Percentiles rank a stretch among this genome's conserved stretches.
These are phyloP conservation scores for Camelina neglecta DNA, from an alignment of 345 rosid species.

Conservation along the genomic window DNA sequence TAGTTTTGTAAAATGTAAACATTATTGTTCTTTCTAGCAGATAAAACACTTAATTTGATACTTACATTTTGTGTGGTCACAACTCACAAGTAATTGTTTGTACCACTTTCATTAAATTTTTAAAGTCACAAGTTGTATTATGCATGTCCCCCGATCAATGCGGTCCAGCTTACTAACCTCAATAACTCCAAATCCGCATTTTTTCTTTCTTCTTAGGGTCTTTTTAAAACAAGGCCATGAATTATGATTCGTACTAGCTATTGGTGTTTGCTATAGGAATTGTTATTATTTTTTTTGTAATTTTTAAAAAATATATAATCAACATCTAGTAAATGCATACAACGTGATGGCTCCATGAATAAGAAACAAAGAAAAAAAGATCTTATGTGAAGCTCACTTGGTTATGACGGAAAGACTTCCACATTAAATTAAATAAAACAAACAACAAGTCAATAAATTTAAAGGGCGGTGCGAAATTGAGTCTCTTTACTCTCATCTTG, in stretches of 20 bases:
- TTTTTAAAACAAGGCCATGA: slow-evolving; percentile 9
- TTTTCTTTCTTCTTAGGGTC: not conserved
- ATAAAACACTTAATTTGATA: not conserved
- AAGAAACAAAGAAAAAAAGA: not conserved
- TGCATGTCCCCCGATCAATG: not conserved
- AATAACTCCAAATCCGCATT: slow-evolving; percentile 9
- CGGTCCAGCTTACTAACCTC: not conserved
- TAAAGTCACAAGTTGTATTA: not conserved
- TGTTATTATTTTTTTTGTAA: too few relatives aligned
- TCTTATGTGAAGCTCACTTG: slow-evolving; percentile 5
- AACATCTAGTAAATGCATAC: not conserved
- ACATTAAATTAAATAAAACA: slow-evolving; percentile 27
- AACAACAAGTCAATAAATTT: slow-evolving; percentile 13
- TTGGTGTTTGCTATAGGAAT: not conserved
- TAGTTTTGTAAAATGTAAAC: too few relatives aligned
- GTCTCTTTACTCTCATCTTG: not conserved
- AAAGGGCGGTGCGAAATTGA: not conserved
- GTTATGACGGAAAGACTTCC: slow-evolving; percentile 14
- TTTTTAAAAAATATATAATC: too few relatives aligned
- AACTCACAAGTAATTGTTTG: not conserved
- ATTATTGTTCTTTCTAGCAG: not conserved
- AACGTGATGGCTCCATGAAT: not conserved
- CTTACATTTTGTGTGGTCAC: not conserved
- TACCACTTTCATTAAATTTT: not conserved
- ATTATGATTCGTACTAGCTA: not conserved